Percentiles rank a stretch among this genome's conserved stretches.
phyloP scores from a whole-genome alignment of 441 rosid genomes.

The Erysimum pusillum region DNA sequence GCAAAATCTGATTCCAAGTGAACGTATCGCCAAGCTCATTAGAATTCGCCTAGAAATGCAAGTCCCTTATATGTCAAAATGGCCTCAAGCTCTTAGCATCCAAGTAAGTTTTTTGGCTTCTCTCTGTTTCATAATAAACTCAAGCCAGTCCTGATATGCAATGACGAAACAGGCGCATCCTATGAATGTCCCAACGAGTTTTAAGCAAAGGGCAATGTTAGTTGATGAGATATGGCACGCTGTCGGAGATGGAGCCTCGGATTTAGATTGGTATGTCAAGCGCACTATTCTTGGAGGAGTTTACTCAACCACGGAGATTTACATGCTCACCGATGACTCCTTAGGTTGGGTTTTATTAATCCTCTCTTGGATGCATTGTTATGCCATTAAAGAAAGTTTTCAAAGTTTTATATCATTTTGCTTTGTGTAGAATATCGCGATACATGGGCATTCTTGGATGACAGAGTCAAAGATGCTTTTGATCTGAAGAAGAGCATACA shows the following conservation, averaged over 20 bases:
- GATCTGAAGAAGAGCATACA: slow-evolving; percentile 82
- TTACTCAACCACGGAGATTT: slow-evolving; percentile 93
- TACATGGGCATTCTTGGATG: slow-evolving; percentile 84
- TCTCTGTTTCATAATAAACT: slow-evolving; percentile 15
- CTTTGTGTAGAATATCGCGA: slow-evolving; percentile 65
- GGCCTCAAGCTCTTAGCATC: slow-evolving; percentile 97
- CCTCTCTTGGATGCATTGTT: not conserved
- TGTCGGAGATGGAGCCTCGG: slow-evolving; percentile 74
- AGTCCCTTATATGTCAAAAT: slow-evolving; percentile 84
- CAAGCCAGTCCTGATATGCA: not conserved
- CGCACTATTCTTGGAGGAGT: slow-evolving; percentile 90
- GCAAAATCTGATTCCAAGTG: slow-evolving; percentile 69
- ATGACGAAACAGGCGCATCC: slow-evolving; percentile 76
- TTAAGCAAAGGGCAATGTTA: slow-evolving; percentile 86
- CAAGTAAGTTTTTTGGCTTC: slow-evolving; percentile 54
- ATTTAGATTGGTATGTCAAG: slow-evolving; percentile 87
- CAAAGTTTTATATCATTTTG: slow-evolving; percentile 1
- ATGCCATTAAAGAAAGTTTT: slow-evolving; percentile 1
- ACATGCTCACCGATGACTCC: slow-evolving; percentile 93
- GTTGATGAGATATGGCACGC: slow-evolving; percentile 92
- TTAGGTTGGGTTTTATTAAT: slow-evolving; percentile 62
- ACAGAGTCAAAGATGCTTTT: slow-evolving; percentile 86
- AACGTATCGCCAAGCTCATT: slow-evolving; percentile 71
- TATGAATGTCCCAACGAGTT: slow-evolving; percentile 73
- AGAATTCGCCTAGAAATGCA: slow-evolving; percentile 87